Conservation (phyloP, 164 flowering plant genomes). For the Chloranthus sessilifolius region DNA sequence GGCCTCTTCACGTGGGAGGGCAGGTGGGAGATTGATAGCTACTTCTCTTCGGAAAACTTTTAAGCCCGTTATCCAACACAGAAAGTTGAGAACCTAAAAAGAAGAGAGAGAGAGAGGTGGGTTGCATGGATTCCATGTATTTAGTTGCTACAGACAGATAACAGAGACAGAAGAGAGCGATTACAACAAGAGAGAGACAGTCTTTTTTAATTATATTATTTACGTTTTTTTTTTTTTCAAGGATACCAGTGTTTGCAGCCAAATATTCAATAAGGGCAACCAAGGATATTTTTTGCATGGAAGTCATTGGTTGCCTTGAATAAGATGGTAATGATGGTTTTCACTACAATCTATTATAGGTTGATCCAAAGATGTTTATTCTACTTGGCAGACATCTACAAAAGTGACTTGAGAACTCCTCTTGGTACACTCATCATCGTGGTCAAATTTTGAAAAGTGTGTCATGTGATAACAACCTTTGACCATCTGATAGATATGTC, state of each 20-base stretch:
- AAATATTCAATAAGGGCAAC: not conserved
- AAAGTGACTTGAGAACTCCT: too few species aligned
- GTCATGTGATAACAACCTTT: too few species aligned
- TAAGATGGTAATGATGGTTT: too few species aligned
- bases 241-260: not conserved
- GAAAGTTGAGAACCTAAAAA: too few species aligned
- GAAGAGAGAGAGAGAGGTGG: not conserved
- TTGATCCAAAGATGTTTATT: too few species aligned
- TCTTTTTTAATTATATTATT: not conserved
- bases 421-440: too few species aligned
- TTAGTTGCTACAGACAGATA: not conserved
- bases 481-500: too few species aligned
- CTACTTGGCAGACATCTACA: too few species aligned
- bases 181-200: not conserved
- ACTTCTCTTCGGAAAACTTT: constrained; percentile 16
- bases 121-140: constrained; percentile 19
- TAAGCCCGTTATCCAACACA: constrained; percentile 13
- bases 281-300: too few species aligned
- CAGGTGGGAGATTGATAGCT: constrained; percentile 21
- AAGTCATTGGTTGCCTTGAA: too few species aligned
- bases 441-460: too few species aligned
- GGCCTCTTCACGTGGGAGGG: constrained; percentile 41
- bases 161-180: not conserved
- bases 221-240: not conserved
- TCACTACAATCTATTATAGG: too few species aligned